Percentiles rank a stretch among this genome's conserved stretches.
phyloP scores from a whole-genome alignment of 2,329 filamentous ascomycete genomes.

The Aspergillus fructus region DNA sequence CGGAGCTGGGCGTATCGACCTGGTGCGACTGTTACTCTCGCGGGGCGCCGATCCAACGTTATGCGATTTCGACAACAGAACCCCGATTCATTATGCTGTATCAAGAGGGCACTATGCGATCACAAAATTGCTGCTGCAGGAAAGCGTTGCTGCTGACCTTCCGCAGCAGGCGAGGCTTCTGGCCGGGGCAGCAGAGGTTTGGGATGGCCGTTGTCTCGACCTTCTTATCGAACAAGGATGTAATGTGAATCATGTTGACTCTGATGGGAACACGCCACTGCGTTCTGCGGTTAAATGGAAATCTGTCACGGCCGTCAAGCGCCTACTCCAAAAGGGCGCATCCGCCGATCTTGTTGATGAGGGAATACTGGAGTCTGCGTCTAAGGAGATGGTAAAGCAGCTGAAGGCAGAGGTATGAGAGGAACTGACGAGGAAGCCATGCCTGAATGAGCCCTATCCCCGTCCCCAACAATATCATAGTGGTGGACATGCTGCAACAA shows the following conservation, averaged over 20 bases:
- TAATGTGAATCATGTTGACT: background rate
- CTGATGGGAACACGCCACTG: background rate
- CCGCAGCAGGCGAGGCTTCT: background rate
- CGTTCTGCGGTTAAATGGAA: accelerated
- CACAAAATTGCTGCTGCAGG: background rate
- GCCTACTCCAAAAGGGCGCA: background rate
- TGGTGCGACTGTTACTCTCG: background rate
- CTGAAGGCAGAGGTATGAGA: no score
- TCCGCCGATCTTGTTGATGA: no score
- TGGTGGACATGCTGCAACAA: no score
- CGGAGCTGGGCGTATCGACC: background rate
- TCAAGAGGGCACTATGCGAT: background rate
- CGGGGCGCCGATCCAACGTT: background rate
- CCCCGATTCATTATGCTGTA: background rate
- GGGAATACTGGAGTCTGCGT: no score
- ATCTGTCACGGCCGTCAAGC: background rate
- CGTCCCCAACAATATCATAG: no score
- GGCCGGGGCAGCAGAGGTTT: no score
- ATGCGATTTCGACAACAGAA: accelerated
- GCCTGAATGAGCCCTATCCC: no score
- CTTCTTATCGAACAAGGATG: background rate
- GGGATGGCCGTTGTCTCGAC: background rate
- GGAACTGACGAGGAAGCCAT: no score
- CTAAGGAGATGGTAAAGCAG: no score
- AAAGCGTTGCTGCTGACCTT: background rate